phyloP scores from a whole-genome alignment of 2,329 filamentous ascomycete species.

The Aspergillus pseudoglaucus region DNA sequence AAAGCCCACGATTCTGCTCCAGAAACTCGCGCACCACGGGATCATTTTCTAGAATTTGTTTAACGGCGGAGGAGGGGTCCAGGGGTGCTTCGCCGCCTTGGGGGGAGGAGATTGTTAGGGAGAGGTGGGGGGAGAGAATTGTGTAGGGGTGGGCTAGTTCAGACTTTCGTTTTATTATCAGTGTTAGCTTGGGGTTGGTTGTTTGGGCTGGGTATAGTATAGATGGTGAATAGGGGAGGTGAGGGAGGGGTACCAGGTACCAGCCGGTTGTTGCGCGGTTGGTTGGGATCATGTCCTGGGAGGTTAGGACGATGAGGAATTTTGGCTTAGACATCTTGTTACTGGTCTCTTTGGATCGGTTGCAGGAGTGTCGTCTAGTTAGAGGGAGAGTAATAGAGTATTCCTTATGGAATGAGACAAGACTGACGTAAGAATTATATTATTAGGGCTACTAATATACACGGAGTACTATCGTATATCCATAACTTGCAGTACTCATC shows the following conservation, averaged over 20 bases:
- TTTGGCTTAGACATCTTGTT: background rate
- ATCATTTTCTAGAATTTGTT: constrained; percentile 37
- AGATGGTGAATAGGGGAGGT: background rate
- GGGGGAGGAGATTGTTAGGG: constrained; percentile 53
- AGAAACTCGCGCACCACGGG: constrained; percentile 45
- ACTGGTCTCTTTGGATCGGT: no score
- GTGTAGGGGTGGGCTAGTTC: constrained; percentile 59
- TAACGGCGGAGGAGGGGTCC: constrained; percentile 46
- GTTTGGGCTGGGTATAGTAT: background rate
- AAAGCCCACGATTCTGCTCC: constrained; percentile 49
- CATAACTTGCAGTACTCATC: no score
- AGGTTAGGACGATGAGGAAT: constrained; percentile 62
- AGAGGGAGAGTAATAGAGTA: no score
- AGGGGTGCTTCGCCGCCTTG: constrained; percentile 53
- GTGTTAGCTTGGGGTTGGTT: background rate
- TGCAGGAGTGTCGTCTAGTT: no score
- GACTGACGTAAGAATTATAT: no score
- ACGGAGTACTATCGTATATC: no score
- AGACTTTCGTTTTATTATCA: constrained; percentile 18
- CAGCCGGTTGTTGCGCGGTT: constrained; percentile 53
- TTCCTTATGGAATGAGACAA: no score
- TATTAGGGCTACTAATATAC: no score
- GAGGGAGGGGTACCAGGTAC: constrained; percentile 51
- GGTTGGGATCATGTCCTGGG: constrained; percentile 41
- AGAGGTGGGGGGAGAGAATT: constrained; percentile 45